phyloP scores from a whole-genome alignment of 768 basidiomycete genomes.

The Tulasnella sp. region DNA sequence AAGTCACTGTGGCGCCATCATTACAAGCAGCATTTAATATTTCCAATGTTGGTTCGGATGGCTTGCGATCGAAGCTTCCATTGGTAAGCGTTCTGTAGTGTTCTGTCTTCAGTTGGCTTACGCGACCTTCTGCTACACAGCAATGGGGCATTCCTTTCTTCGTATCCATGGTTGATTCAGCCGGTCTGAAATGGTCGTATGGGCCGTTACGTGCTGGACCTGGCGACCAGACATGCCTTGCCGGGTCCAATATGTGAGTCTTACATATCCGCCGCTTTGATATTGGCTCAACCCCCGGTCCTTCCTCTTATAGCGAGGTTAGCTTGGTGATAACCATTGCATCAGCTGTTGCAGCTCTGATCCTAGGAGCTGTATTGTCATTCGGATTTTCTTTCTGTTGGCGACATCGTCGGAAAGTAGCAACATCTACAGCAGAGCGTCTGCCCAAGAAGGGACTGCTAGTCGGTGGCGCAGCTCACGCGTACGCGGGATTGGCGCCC shows the following conservation, averaged over 20 bases:
- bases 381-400: not conserved
- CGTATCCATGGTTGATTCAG: constrained; percentile 9
- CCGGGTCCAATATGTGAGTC: not conserved
- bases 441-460: not conserved
- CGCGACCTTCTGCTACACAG: not conserved
- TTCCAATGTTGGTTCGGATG: not conserved
- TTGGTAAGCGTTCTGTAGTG: not conserved
- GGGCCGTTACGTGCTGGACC: constrained; percentile 10
- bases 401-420: not conserved
- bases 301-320: not conserved
- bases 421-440: not conserved
- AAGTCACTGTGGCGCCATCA: constrained; percentile 5
- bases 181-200: constrained; percentile 3
- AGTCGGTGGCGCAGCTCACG: not conserved
- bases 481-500: not conserved
- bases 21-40: constrained; percentile 13
- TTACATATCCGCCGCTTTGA: not conserved
- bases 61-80: not conserved
- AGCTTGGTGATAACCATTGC: not conserved
- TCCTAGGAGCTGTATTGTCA: not conserved
- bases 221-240: constrained; percentile 5
- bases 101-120: not conserved
- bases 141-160: constrained; percentile 11
- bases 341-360: not conserved
- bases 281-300: not conserved